Percentiles rank a stretch among this genome's conserved stretches.
phyloP scores from a whole-genome alignment of 2,329 filamentous ascomycete genomes.

The Colletotrichum sp. region DNA sequence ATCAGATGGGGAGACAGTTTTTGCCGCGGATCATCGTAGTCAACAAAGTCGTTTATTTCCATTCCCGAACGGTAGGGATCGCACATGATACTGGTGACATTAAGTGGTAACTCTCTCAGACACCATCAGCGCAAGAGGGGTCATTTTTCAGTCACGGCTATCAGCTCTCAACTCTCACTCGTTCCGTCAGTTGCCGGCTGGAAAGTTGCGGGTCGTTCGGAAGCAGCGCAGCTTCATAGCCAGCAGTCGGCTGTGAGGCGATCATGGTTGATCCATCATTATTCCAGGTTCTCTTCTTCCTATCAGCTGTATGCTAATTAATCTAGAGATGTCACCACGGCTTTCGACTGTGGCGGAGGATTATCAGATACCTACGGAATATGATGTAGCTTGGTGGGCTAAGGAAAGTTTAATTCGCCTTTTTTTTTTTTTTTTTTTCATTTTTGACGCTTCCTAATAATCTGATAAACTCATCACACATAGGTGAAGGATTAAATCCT shows the following conservation, averaged over 20 bases:
- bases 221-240: background rate
- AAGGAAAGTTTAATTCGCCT: background rate
- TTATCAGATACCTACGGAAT: background rate
- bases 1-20: fast-evolving
- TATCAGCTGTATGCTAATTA: background rate
- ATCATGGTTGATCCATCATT: background rate
- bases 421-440: background rate
- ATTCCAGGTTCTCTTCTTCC: background rate
- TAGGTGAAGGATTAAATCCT: background rate
- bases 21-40: fast-evolving
- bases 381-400: background rate
- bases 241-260: background rate
- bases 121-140: background rate
- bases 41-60: background rate
- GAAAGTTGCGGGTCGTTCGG: background rate
- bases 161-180: background rate
- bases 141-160: background rate
- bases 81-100: background rate
- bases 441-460: background rate
- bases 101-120: fast-evolving
- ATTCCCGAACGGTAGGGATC: background rate
- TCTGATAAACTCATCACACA: background rate
- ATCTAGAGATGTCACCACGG: too few species aligned
- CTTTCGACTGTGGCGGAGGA: background rate
- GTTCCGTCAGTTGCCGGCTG: background rate